A percentile compares a stretch with the other conserved stretches of the same genome.
Evolutionary conservation across 805 yeast genomes (phyloP).

Genomic region (Candida verbasci): DNA sequence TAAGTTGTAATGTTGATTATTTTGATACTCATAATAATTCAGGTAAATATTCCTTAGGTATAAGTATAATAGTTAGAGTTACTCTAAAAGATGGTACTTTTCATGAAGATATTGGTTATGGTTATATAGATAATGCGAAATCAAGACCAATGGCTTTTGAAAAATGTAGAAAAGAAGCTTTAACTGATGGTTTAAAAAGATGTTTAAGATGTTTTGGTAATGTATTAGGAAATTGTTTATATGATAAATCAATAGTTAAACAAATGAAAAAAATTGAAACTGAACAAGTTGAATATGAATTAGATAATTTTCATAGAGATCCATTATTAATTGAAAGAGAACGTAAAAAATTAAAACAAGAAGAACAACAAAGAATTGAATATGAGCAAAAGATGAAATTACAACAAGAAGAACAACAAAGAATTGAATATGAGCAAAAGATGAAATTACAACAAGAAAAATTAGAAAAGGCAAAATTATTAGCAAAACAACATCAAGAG

Average conservation of each 20-base stretch:
- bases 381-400: constrained; percentile 2
- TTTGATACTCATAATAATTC: constrained; percentile 58
- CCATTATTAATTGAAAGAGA: constrained; percentile 30
- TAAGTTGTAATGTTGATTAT: constrained; percentile 62
- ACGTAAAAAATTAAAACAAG: constrained; percentile 11
- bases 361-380: constrained; percentile 5
- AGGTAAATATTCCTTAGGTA: constrained; percentile 55
- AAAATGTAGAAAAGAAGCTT: constrained; percentile 79
- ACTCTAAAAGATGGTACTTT: constrained; percentile 77
- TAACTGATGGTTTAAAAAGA: constrained; percentile 79
- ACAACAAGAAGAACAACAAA: too few relatives aligned
- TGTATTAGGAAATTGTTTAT: constrained; percentile 78
- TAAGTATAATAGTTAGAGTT: constrained; percentile 68
- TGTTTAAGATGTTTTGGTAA: constrained; percentile 78
- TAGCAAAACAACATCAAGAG: constrained; percentile 1
- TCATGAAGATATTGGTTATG: constrained; percentile 76
- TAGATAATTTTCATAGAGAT: constrained; percentile 33
- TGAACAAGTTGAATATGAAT: constrained; percentile 20
- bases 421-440: too few relatives aligned
- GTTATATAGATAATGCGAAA: constrained; percentile 66
- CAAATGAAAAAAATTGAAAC: constrained; percentile 42
- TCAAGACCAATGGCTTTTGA: constrained; percentile 70
- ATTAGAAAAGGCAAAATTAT: background rate
- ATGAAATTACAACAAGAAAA: constrained; percentile 1
- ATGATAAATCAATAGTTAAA: constrained; percentile 63